Evolutionary conservation across 768 basidiomycete species (phyloP), one percentile per base, ranked within the genome.

Genomic region (Trametes sanguinea): DNA sequence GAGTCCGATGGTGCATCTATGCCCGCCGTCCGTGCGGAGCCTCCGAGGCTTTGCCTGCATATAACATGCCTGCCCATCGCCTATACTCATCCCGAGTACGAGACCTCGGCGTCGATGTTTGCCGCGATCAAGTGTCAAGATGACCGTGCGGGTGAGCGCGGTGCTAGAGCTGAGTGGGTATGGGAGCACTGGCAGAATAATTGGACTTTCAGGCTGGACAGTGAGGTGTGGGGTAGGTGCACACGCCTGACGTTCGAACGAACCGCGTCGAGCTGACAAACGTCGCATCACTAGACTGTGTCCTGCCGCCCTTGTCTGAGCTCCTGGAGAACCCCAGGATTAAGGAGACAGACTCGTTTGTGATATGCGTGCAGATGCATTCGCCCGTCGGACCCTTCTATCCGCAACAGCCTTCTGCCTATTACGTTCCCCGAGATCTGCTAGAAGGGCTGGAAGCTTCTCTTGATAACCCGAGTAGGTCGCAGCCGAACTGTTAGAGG

Each of bases 351-450:
- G 86, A 93, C 69, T 88, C 86, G 1, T 83, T 92, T 59, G 84
- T 87, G 0, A 82, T 93, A 39, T 88, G 85, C 68, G 78, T 92
- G 3, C 90, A 92, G 65, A 85, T 93, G 30, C 88, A 89, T 69
- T 84, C 80, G 32, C 89, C 80, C 1, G 58, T 72, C 6, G 75
- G 76, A 2, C 75, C 85, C 2, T 82, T 83, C 65, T 83, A 83
- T 65, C 88, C 87, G 44, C 85, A 86, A 55, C 85, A 86, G 52
- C 88, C 88, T 11, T 83, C 83, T 0, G 79, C 83, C 3, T 83
- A 83, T 60, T 84, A 84, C 63, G 85, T 90, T 11, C 89, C 89
- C 4, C 77, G 80, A 16, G 84, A 87, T 68, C 77, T 91, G 0
- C 73, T 91, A 4, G 84, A 87, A 47, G 89, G 88, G 0, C 77